phyloP scores from a whole-genome alignment of 2,329 filamentous ascomycete genomes.

The Ophiosphaerella korrae region DNA sequence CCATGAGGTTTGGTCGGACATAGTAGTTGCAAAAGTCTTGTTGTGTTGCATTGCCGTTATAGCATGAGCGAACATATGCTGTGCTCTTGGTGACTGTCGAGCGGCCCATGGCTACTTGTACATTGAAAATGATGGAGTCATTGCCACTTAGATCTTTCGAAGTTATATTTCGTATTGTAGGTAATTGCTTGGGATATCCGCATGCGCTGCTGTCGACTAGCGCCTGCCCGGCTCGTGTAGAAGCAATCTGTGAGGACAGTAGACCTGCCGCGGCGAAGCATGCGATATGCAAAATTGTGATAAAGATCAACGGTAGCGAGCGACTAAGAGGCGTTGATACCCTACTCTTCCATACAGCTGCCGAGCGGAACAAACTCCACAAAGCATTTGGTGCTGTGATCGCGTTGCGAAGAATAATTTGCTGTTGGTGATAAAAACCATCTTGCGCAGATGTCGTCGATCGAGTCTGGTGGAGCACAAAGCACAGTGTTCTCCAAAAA shows the following conservation, averaged over 20 bases:
- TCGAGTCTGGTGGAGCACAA: slow-evolving; percentile 22
- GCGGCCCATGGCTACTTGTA: slow-evolving; percentile 18
- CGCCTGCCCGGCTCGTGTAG: slow-evolving; percentile 11
- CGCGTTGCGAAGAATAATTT: slow-evolving; percentile 28
- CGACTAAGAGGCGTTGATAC: slow-evolving; percentile 11
- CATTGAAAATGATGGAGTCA: slow-evolving; percentile 16
- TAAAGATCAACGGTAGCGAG: slow-evolving; percentile 11
- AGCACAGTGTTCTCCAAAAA: slow-evolving; percentile 28
- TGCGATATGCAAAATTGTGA: slow-evolving; percentile 15
- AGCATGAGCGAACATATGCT: slow-evolving; percentile 22
- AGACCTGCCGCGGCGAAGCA: slow-evolving; percentile 25
- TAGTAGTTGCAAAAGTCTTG: slow-evolving; percentile 17
- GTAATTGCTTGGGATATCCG: slow-evolving; percentile 17
- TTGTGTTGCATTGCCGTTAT: slow-evolving; percentile 4
- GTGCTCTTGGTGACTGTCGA: slow-evolving; percentile 19
- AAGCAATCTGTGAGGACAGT: slow-evolving; percentile 21
- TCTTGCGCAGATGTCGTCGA: slow-evolving; percentile 19
- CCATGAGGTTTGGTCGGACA: slow-evolving; percentile 15
- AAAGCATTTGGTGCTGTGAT: slow-evolving; percentile 21
- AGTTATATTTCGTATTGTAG: slow-evolving; percentile 6
- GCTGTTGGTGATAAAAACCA: slow-evolving; percentile 29
- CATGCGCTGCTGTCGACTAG: slow-evolving; percentile 13
- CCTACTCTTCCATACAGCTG: slow-evolving; percentile 18
- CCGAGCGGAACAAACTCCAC: slow-evolving; percentile 17
- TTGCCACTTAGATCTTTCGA: slow-evolving; percentile 5